These are phyloP conservation scores for Heritiera littoralis DNA, from an alignment of 345 rosid genomes.

Conservation along the genomic window DNA sequence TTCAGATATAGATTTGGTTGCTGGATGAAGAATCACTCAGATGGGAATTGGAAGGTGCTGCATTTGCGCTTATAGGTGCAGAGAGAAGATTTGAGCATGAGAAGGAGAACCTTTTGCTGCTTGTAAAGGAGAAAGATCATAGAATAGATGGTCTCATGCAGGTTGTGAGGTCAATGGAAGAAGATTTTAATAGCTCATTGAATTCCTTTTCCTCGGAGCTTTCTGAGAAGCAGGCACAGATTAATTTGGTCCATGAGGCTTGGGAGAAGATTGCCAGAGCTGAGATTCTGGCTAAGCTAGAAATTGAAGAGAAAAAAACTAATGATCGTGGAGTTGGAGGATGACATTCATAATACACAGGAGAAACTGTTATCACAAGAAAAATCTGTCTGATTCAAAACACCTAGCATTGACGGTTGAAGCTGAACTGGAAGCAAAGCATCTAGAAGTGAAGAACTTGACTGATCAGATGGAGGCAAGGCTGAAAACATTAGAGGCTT, in stretches of 20 bases:
- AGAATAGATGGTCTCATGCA: slow-evolving; percentile 48
- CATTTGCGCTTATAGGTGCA: slow-evolving; percentile 44
- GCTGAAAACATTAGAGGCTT: slow-evolving; percentile 48
- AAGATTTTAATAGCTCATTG: slow-evolving; percentile 39
- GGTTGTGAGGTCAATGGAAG: slow-evolving; percentile 38
- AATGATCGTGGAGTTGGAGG: slow-evolving; percentile 65
- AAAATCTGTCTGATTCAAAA: slow-evolving; percentile 37
- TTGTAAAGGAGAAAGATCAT: slow-evolving; percentile 44
- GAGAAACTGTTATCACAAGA: slow-evolving; percentile 50
- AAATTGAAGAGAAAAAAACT: slow-evolving; percentile 65
- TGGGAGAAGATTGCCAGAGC: slow-evolving; percentile 64
- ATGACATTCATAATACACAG: slow-evolving; percentile 43
- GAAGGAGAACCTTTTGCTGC: slow-evolving; percentile 39
- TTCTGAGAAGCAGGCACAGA: slow-evolving; percentile 56
- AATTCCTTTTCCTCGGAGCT: slow-evolving; percentile 50
- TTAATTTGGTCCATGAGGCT: slow-evolving; percentile 44
- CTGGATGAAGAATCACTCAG: slow-evolving; percentile 69
- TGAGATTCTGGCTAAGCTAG: slow-evolving; percentile 55
- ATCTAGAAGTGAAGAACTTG: slow-evolving; percentile 45
- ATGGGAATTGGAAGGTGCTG: slow-evolving; percentile 56
- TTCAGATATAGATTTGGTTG: slow-evolving; percentile 44
- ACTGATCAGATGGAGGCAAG: slow-evolving; percentile 38
- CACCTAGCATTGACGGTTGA: slow-evolving; percentile 41
- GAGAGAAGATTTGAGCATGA: slow-evolving; percentile 48
- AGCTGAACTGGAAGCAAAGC: slow-evolving; percentile 52